Percentiles rank a stretch among this genome's conserved stretches.
Conservation (phyloP, 2,329 filamentous ascomycete genomes). For the Geosmithia flava region DNA sequence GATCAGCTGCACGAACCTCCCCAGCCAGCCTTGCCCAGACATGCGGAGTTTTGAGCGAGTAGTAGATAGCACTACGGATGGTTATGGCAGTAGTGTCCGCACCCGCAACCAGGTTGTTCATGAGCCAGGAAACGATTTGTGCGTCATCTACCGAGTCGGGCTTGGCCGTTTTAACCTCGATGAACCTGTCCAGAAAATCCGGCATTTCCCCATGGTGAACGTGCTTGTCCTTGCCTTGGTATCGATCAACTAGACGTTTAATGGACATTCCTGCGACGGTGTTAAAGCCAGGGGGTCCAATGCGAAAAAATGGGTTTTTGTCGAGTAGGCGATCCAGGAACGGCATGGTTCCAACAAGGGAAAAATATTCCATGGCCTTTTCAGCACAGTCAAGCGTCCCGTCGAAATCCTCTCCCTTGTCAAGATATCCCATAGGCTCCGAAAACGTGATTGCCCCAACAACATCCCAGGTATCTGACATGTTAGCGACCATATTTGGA, state of each 20-base stretch:
- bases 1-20: conserved; percentile 6
- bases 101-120: conserved; percentile 16
- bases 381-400: conserved; percentile 18
- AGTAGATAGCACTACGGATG: conserved; percentile 11
- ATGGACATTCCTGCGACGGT: conserved; percentile 14
- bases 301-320: conserved; percentile 22
- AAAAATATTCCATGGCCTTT: conserved; percentile 19
- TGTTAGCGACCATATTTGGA: background rate
- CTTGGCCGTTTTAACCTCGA: conserved; percentile 20
- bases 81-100: conserved; percentile 11
- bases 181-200: conserved; percentile 26
- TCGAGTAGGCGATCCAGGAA: conserved; percentile 20
- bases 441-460: conserved; percentile 28
- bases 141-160: conserved; percentile 20
- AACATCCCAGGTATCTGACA: conserved; percentile 23
- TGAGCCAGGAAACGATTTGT: conserved; percentile 20
- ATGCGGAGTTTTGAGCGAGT: conserved; percentile 7
- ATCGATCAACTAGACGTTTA: conserved; percentile 13
- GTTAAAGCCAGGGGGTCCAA: conserved; percentile 18
- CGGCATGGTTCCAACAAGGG: conserved; percentile 14
- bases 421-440: conserved; percentile 26
- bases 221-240: conserved; percentile 13
- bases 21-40: conserved; percentile 7
- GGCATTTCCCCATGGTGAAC: conserved; percentile 10
- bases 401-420: conserved; percentile 21